These are phyloP conservation scores for Pseudevernia furfuracea DNA, from an alignment of 495 filamentous ascomycete genomes.

Conservation along the genomic window DNA sequence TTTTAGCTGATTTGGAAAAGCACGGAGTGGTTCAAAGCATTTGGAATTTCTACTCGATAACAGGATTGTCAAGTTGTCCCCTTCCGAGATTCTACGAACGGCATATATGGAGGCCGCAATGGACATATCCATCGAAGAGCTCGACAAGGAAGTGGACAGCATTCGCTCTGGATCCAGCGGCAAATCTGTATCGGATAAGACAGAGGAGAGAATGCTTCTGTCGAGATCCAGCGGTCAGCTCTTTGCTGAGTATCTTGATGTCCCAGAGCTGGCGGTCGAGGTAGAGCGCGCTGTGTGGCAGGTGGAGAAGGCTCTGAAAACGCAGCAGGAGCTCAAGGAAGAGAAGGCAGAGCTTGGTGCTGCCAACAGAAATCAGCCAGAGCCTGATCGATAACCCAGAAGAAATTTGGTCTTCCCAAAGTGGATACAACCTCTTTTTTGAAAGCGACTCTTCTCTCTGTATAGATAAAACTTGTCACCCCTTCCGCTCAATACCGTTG, in stretches of 20 bases:
- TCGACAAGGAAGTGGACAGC: constrained; percentile 13
- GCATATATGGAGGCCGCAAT: constrained; percentile 49
- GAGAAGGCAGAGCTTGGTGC: constrained; percentile 26
- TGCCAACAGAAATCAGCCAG: constrained; percentile 6
- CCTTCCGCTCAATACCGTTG: neutral
- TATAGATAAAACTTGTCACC: neutral
- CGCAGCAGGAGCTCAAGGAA: constrained; percentile 38
- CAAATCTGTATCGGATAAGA: constrained; percentile 5
- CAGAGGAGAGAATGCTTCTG: constrained; percentile 51
- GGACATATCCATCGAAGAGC: constrained; percentile 29
- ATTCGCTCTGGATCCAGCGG: neutral
- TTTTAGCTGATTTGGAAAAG: constrained; percentile 33
- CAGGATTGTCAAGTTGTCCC: constrained; percentile 53
- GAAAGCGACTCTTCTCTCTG: neutral
- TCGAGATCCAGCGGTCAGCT: constrained; percentile 51
- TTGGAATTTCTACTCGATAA: constrained; percentile 70
- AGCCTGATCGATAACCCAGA: constrained; percentile 10
- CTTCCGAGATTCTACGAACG: constrained; percentile 59
- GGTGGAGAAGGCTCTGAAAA: constrained; percentile 59
- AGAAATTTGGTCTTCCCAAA: no score
- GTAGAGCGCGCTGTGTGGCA: constrained; percentile 85
- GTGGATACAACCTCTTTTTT: no score
- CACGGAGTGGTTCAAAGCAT: constrained; percentile 76
- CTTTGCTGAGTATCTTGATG: constrained; percentile 61
- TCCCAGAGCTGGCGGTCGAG: constrained; percentile 81